phyloP scores from a whole-genome alignment of 2,329 filamentous ascomycete species.

The Trichoderma afroharzianum region DNA sequence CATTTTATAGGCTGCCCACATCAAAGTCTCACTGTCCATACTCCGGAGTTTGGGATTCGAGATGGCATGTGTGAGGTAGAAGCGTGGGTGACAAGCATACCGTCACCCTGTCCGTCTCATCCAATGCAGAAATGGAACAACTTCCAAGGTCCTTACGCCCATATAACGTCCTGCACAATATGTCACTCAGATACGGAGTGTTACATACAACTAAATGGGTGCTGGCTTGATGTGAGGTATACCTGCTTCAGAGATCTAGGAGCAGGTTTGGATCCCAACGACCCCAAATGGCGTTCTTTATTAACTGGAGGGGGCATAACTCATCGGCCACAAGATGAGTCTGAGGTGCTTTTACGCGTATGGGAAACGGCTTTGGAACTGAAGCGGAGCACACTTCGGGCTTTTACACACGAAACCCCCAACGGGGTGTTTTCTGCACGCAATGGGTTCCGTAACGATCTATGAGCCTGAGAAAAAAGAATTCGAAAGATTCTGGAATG shows the following conservation, averaged over 20 bases:
- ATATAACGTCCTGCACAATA: not conserved
- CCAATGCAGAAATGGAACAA: not conserved
- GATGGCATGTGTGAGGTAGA: not conserved
- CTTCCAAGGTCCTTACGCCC: not conserved
- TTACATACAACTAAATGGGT: not conserved
- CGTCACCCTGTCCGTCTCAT: not conserved
- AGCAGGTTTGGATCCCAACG: not conserved
- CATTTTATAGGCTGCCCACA: slow-evolving; percentile 1
- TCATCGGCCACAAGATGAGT: not conserved
- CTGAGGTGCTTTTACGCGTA: not conserved
- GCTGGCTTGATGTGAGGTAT: not conserved
- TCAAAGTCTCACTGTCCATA: not conserved
- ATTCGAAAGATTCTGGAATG: not conserved
- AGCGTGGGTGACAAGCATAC: not conserved
- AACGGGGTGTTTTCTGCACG: not conserved
- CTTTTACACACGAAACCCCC: not conserved
- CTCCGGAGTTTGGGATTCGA: not conserved
- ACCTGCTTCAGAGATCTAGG: slow-evolving; percentile 8
- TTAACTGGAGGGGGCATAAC: not conserved
- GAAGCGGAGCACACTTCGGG: not conserved
- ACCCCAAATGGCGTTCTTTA: slow-evolving; percentile 6
- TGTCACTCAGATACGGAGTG: slow-evolving; percentile 8
- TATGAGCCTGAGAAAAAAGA: not conserved
- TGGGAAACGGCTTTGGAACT: not conserved
- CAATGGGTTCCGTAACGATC: not conserved